Conservation (phyloP, 2,329 filamentous ascomycete species). For the Sporothrix euskadiensis region DNA sequence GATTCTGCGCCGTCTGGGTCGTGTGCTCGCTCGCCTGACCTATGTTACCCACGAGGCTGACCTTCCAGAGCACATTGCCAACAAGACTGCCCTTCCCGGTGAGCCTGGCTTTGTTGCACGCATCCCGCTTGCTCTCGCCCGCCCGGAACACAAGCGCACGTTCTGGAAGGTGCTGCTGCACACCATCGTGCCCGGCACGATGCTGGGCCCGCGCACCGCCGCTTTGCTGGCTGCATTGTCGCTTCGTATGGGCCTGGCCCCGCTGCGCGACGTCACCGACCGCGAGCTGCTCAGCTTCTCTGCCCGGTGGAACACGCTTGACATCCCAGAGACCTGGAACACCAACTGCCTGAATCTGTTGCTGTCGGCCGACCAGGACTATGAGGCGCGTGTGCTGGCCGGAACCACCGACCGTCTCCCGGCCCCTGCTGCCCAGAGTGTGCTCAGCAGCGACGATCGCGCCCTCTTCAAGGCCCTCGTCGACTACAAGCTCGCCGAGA, state of each 20-base stretch:
- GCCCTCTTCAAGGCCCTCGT: conserved; percentile 48
- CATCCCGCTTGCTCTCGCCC: conserved; percentile 48
- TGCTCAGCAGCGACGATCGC: conserved; percentile 44
- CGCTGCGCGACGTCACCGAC: conserved; percentile 45
- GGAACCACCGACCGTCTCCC: conserved; percentile 3
- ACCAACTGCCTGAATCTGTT: conserved; percentile 48
- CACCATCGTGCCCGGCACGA: conserved; percentile 50
- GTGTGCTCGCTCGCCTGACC: conserved; percentile 49
- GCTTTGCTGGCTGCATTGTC: conserved; percentile 51
- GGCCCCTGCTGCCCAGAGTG: conserved; percentile 29
- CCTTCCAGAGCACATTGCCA: conserved; percentile 47
- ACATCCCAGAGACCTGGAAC: conserved; percentile 54
- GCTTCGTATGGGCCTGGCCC: conserved; percentile 50
- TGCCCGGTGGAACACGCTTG: conserved; percentile 50
- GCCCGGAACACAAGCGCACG: conserved; percentile 39
- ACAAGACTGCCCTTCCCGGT: conserved; percentile 34
- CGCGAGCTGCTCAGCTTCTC: conserved; percentile 44
- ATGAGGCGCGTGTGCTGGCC: conserved; percentile 7
- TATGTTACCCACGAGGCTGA: conserved; percentile 45
- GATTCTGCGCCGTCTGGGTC: conserved; percentile 50
- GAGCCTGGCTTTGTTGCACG: conserved; percentile 39
- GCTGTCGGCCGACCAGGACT: conserved; percentile 48
- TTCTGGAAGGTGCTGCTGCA: conserved; percentile 55
- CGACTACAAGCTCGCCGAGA: conserved; percentile 49
- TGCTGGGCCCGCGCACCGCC: conserved; percentile 47